Evolutionary conservation across 306 rosid genomes (phyloP), one percentile per base, ranked within the genome.

Genomic region (Herpetospermum pedunculosum): DNA sequence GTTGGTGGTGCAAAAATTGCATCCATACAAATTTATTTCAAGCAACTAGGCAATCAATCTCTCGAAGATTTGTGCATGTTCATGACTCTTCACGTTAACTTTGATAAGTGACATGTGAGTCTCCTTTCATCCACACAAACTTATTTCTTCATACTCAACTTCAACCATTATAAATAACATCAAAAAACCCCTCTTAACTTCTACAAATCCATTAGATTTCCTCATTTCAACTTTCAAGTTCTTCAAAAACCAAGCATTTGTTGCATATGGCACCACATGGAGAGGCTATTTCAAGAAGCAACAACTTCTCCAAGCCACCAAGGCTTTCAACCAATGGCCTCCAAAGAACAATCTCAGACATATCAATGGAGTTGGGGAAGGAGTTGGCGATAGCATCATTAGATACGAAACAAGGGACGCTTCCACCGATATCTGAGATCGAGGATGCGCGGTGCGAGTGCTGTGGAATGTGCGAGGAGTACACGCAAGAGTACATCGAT

Each of bases 401-500:
- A 1, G 49, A 49, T 12, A 13, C 46, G 0, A 74, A 82, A 6
- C 23, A 73, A 19, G 74, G 50, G 4, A 58, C 21, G 16, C 92
- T 95, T 5, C 89, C 90, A 6, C 53, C 96, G 1, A 83, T 89
- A 23, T 88, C 91, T 0, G 99, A 95, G 80, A 92, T 88, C 0
- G 96, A 83, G 77, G 84, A 95, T 43, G 96, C 92, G 0, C 88
- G 80, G 79, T 95, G 99, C 19, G 99, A 95, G 83, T 95, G 99
- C 21, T 95, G 99, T 48, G 97, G 99, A 3, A 95, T 95, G 96
- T 77, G 83, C 29, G 96, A 95, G 80, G 99, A 95, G 88, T 91
- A 91, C 86, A 95, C 99, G 16, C 85, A 79, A 0, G 96, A 89
- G 85, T 95, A 91, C 90, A 87, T 91, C 4, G 92, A 83, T 5